phyloP scores from a whole-genome alignment of 768 basidiomycete genomes.

The Lactarius sanguifluus region DNA sequence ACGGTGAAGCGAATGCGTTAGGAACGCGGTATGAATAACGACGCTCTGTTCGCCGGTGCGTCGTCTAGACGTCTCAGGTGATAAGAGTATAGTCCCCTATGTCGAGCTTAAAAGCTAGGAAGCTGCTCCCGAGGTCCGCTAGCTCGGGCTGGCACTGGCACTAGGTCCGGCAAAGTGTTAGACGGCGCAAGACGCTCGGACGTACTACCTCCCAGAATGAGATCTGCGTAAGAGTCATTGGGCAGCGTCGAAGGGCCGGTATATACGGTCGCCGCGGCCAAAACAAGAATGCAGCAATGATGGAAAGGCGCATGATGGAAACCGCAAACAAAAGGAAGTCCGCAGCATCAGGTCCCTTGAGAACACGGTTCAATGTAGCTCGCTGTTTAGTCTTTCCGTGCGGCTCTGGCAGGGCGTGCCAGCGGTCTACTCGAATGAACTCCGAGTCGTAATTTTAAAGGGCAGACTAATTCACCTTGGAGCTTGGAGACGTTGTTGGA shows the following conservation, averaged over 20 bases:
- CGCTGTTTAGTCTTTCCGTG: neutral
- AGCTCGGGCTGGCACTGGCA: no score
- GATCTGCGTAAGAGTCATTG: neutral
- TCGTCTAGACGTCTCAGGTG: no score
- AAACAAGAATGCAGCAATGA: neutral
- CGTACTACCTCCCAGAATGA: constrained; percentile 23
- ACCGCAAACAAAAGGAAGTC: neutral
- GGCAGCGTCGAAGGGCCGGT: neutral
- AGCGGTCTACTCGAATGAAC: neutral
- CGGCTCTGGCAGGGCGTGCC: neutral
- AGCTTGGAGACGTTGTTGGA: neutral
- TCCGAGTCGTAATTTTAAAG: neutral
- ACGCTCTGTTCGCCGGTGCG: no score
- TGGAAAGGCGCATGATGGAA: neutral
- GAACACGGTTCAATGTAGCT: neutral
- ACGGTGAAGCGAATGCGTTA: no score
- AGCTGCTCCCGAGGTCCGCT: constrained; percentile 26
- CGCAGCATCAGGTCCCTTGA: neutral
- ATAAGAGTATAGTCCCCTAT: no score
- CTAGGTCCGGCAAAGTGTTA: neutral
- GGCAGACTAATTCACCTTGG: neutral
- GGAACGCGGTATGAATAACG: no score
- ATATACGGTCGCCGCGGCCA: neutral
- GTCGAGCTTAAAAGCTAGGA: constrained; percentile 17
- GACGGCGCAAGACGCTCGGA: neutral